phyloP scores from a whole-genome alignment of 768 basidiomycete genomes.

The Fomitopsis serialis region DNA sequence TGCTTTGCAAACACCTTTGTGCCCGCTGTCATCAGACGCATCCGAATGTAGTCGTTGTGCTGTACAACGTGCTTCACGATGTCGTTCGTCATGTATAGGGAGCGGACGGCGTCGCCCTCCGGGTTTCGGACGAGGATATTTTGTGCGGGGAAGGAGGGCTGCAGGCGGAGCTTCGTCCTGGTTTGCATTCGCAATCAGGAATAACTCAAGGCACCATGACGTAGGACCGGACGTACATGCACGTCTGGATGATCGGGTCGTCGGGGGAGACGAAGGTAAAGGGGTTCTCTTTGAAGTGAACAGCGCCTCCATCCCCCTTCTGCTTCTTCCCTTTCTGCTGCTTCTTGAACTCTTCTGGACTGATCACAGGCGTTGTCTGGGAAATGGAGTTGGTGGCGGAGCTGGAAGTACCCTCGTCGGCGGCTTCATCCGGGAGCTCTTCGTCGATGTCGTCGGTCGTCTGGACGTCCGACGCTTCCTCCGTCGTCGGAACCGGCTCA shows the following conservation, averaged over 20 bases:
- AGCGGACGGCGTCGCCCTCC: slow-evolving; percentile 62
- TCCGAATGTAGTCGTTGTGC: slow-evolving; percentile 76
- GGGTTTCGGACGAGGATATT: slow-evolving; percentile 89
- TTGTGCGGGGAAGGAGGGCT: slow-evolving; percentile 60
- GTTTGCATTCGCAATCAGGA: not conserved
- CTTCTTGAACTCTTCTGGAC: slow-evolving; percentile 3
- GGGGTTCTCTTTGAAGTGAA: slow-evolving; percentile 75
- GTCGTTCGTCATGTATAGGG: slow-evolving; percentile 84
- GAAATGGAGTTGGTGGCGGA: slow-evolving; percentile 13
- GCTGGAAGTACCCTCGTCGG: slow-evolving; percentile 3
- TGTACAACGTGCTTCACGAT: slow-evolving; percentile 75
- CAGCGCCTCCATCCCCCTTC: slow-evolving; percentile 16
- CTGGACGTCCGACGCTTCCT: not conserved
- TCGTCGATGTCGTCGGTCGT: slow-evolving; percentile 11
- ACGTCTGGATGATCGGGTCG: slow-evolving; percentile 64
- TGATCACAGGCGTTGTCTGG: not conserved
- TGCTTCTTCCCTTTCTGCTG: slow-evolving; percentile 17
- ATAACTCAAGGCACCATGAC: not conserved
- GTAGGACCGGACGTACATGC: slow-evolving; percentile 55
- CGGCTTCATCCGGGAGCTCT: slow-evolving; percentile 6
- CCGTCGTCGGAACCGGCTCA: slow-evolving; percentile 16
- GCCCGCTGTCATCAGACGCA: slow-evolving; percentile 89
- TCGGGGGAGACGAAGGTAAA: slow-evolving; percentile 74
- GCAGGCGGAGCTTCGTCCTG: slow-evolving; percentile 72
- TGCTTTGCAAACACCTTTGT: slow-evolving; percentile 92